Evolutionary conservation across 306 rosid species (phyloP).

Genomic region (Medicago lupulina): DNA sequence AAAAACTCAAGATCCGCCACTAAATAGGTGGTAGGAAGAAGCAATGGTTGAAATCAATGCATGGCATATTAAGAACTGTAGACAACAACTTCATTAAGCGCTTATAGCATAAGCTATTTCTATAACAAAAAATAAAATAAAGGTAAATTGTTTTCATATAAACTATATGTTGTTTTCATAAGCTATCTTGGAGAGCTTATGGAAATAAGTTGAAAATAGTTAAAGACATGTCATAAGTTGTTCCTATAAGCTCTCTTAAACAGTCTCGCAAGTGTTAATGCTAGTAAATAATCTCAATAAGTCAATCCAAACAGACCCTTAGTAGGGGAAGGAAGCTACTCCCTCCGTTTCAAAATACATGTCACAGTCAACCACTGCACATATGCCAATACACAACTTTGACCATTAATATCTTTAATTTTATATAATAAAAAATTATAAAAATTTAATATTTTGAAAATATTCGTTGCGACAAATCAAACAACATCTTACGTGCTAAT

Average conservation of each 20-base stretch:
- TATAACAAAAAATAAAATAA: background rate
- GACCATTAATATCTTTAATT: too few species aligned
- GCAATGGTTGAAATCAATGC: slow-evolving; percentile 22
- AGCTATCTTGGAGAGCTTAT: background rate
- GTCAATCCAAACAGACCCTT: background rate
- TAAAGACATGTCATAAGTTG: background rate
- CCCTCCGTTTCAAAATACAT: too few species aligned
- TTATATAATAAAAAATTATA: too few species aligned
- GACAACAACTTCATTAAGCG: background rate
- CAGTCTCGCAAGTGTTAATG: background rate
- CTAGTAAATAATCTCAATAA: background rate
- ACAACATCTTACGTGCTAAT: too few species aligned
- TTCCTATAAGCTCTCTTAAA: background rate
- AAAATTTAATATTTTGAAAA: too few species aligned
- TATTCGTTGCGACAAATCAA: too few species aligned
- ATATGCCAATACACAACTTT: too few species aligned
- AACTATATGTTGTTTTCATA: background rate
- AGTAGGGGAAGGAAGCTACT: slow-evolving; percentile 3
- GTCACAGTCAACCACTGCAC: too few species aligned
- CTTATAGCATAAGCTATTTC: background rate
- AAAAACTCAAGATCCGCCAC: too few species aligned
- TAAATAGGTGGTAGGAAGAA: slow-evolving; percentile 9
- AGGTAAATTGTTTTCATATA: background rate
- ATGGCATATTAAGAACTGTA: slow-evolving; percentile 30
- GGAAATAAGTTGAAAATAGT: background rate